Evolutionary conservation across 129 eudicot species (phyloP).

Genomic region (Artemisia tridentata): DNA sequence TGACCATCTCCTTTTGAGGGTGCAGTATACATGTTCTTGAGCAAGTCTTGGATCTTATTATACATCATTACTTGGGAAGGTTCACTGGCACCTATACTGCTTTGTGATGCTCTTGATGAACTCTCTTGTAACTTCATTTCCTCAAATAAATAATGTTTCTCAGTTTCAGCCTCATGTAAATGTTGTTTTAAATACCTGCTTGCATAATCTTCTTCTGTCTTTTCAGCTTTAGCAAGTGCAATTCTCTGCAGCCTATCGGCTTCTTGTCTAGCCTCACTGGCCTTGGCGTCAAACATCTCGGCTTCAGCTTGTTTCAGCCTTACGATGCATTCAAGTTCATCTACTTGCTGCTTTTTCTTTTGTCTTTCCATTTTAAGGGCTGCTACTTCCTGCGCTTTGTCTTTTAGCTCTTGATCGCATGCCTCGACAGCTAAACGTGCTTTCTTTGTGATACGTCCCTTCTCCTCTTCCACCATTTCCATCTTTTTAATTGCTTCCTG

Average conservation of each 20-base stretch:
- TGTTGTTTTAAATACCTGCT: constrained; percentile 75
- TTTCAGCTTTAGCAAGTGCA: constrained; percentile 67
- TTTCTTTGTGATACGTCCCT: constrained; percentile 62
- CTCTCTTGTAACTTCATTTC: no score
- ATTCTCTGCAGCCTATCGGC: constrained; percentile 72
- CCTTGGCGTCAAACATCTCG: constrained; percentile 82
- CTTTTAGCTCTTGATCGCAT: constrained; percentile 81
- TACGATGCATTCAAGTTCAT: no score
- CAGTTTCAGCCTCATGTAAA: constrained; percentile 57
- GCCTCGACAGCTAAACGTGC: constrained; percentile 74
- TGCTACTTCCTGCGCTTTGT: constrained; percentile 70
- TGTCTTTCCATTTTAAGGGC: no score
- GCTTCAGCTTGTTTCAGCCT: no score
- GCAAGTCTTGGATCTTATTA: no score
- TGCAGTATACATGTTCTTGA: no score
- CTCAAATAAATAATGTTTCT: no score
- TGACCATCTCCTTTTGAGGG: no score
- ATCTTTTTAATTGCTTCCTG: constrained; percentile 77
- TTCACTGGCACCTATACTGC: no score
- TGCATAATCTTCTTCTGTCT: constrained; percentile 78
- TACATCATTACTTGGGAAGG: no score
- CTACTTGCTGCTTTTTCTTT: no score
- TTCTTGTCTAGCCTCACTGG: constrained; percentile 77
- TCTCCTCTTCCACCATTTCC: constrained; percentile 87
- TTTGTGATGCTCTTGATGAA: no score